Evolutionary conservation across 2,329 filamentous ascomycete genomes (phyloP), one percentile per base, ranked within the genome.

Genomic region (Cladosporium sp.): DNA sequence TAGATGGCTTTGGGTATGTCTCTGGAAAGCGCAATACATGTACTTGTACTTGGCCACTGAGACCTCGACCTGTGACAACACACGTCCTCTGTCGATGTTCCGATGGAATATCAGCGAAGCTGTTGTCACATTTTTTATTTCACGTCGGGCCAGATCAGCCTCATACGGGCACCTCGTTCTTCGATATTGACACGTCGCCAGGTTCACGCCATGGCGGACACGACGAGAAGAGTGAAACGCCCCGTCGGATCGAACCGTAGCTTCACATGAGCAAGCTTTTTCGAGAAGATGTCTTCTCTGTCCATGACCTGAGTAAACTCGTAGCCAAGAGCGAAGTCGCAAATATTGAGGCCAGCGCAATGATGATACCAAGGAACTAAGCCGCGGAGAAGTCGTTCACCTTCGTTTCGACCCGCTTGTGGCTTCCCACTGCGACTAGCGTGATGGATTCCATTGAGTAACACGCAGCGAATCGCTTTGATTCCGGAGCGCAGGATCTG

Each of bases 401-500:
- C n/a, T 10, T 33, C 28, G 50, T 55, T 14, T 55, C 16, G 28
- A 31, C 28, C 26, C 52, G 52, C 52, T 16, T 57, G 33, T 35
- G 55, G 29, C 31, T 57, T 35, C 55, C 55, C 55, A 37, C 23
- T 35, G 31, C 55, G 55, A 26, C 55, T 57, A 40, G 55, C 55
- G 33, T 33, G 21, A 16, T 33, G 55, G 33, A 57, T 59, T 23
- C 35, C 12, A 59, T 59, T 59, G 14, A 35, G 31, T 46, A 59
- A 59, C 28, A 44, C 26, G 35, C 46, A 35, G 61, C 61, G 61
- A 63, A 63, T 63, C 61, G 61, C 50, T 63, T 63, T 5, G 23
- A 12, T 56, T 44, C 61, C 61, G 50, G 23, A 29, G 16, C 10
- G 50, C n/a, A 31, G 35, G 50, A 56, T 56, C 50, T 55, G 50